phyloP scores from a whole-genome alignment of 2,329 filamentous ascomycete genomes.

The Mollisia scopiformis region DNA sequence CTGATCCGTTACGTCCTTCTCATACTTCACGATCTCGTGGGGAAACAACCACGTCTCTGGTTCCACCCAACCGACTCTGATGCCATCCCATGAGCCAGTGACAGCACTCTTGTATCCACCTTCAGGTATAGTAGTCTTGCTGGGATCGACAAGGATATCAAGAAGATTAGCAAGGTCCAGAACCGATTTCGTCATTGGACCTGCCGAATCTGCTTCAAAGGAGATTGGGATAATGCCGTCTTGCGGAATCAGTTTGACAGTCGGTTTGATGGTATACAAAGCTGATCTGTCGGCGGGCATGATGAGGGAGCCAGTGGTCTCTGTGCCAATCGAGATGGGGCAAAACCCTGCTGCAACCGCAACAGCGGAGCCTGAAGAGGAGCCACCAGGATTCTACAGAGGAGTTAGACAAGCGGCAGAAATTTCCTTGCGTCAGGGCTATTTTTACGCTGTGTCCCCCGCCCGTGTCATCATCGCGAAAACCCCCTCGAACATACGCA shows the following conservation, averaged over 20 bases:
- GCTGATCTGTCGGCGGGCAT: constrained; percentile 68
- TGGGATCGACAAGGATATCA: constrained; percentile 1
- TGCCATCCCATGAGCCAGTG: not conserved
- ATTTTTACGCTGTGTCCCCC: constrained; percentile 13
- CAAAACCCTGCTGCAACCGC: constrained; percentile 64
- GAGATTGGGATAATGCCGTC: constrained; percentile 8
- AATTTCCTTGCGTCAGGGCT: not conserved
- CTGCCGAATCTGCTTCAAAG: not conserved
- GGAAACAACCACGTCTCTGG: constrained; percentile 3
- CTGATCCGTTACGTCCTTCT: not conserved
- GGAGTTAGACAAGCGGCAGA: no score
- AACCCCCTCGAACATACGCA: constrained; percentile 16
- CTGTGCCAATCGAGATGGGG: constrained; percentile 68
- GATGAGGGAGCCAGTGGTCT: constrained; percentile 72
- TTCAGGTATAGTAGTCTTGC: not conserved
- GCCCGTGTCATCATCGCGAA: not conserved
- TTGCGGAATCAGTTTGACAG: not conserved
- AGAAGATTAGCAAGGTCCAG: constrained; percentile 5
- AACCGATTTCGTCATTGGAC: constrained; percentile 6
- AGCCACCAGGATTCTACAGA: constrained; percentile 54
- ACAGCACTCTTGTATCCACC: not conserved
- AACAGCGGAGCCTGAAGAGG: constrained; percentile 65
- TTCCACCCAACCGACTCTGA: constrained; percentile 4
- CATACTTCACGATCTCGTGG: not conserved
- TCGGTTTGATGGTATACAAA: constrained; percentile 39